Percentiles rank a stretch among this genome's conserved stretches.
Conservation (phyloP, 257 asterid species). For the Solanum medicagineum region DNA sequence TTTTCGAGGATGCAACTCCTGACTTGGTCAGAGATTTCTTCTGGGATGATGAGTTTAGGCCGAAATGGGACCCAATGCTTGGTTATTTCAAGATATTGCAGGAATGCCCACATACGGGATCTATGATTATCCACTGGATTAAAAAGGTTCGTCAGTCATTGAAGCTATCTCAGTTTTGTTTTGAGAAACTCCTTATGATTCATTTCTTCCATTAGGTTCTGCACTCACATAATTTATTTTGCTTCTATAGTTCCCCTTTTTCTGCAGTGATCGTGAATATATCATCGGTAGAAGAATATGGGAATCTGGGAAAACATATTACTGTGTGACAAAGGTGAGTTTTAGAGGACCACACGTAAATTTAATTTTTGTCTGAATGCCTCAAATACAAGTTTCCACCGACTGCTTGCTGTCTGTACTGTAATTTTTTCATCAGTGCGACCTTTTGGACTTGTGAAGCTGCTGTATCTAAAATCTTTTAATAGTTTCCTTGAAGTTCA, state of each 20-base stretch:
- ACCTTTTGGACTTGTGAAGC: background rate
- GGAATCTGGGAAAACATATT: constrained; percentile 55
- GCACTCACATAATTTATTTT: background rate
- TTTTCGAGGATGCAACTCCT: constrained; percentile 82
- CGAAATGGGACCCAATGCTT: constrained; percentile 91
- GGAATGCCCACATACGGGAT: constrained; percentile 55
- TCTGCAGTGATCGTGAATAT: constrained; percentile 86
- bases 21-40: constrained; percentile 84
- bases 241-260: constrained; percentile 74
- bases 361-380: background rate
- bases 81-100: constrained; percentile 52
- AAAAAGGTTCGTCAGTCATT: constrained; percentile 51
- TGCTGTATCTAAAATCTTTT: background rate
- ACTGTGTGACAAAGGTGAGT: constrained; percentile 64
- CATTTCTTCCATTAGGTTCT: constrained; percentile 2
- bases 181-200: background rate
- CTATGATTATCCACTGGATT: constrained; percentile 77
- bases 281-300: constrained; percentile 72
- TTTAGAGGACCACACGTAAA: background rate
- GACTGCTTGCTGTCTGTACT: background rate
- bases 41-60: constrained; percentile 94
- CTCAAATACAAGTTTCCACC: background rate
- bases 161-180: background rate
- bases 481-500: background rate
- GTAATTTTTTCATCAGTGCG: background rate